phyloP scores from a whole-genome alignment of 306 rosid genomes.

The Cucumis sativus region Cucumber_9930_V3 NC_026660.2:9342501-9343000 shows the following conservation, averaged over 20 bases:
- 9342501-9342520: background rate
- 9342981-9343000: background rate
- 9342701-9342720: background rate
- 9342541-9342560: background rate
- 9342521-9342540: background rate
- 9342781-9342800: background rate
- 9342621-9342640: conserved; percentile 90
- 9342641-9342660: conserved; percentile 99
- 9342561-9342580: background rate
- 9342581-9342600: conserved; percentile 25
- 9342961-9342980: background rate
- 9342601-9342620: conserved; percentile 90
- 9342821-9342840: background rate
- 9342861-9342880: background rate
- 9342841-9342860: background rate
- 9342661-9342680: conserved; percentile 55
- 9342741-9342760: background rate
- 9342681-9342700: conserved; percentile 10
- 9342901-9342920: background rate
- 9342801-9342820: background rate
- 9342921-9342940: background rate
- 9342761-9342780: background rate
- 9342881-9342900: background rate
- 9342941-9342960: background rate
- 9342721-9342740: background rate